Conservation (phyloP, 768 basidiomycete genomes). For the Flagelloscypha sp. region DNA sequence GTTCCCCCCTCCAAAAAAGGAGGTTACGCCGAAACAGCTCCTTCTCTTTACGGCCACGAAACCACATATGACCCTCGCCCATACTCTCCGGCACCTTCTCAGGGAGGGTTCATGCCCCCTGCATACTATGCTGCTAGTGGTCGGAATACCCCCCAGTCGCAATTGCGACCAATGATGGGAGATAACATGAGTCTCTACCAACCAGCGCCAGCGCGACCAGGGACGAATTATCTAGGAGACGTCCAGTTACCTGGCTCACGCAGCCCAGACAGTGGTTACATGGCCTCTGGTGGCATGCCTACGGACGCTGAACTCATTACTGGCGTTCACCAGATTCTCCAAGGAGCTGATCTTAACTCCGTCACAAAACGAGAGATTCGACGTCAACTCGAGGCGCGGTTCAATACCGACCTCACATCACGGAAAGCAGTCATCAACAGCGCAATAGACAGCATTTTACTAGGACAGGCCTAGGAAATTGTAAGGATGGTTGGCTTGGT, state of each 20-base stretch:
- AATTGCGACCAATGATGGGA: constrained; percentile 23
- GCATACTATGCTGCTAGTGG: constrained; percentile 80
- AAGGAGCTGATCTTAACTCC: constrained; percentile 74
- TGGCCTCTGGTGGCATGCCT: constrained; percentile 40
- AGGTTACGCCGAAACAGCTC: constrained; percentile 68
- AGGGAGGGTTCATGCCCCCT: constrained; percentile 48
- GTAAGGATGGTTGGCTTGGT: neutral
- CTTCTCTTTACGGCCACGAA: constrained; percentile 83
- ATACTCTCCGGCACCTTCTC: constrained; percentile 71
- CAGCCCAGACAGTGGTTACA: constrained; percentile 45
- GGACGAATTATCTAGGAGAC: constrained; percentile 74
- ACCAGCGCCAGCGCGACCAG: constrained; percentile 59
- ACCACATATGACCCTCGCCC: constrained; percentile 74
- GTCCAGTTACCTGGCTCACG: constrained; percentile 49
- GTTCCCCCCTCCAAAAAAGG: constrained; percentile 70
- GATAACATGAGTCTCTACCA: constrained; percentile 43
- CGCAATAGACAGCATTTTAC: constrained; percentile 64
- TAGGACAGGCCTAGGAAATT: constrained; percentile 33
- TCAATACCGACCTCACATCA: constrained; percentile 66
- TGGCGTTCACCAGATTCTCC: constrained; percentile 66
- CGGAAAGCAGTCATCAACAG: constrained; percentile 71
- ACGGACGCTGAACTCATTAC: constrained; percentile 66
- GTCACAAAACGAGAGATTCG: constrained; percentile 92
- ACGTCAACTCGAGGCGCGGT: constrained; percentile 71
- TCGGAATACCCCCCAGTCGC: constrained; percentile 54